Percentiles rank a stretch among this genome's conserved stretches.
phyloP scores from a whole-genome alignment of 768 basidiomycete species.

The Cytidiella melzeri region DNA sequence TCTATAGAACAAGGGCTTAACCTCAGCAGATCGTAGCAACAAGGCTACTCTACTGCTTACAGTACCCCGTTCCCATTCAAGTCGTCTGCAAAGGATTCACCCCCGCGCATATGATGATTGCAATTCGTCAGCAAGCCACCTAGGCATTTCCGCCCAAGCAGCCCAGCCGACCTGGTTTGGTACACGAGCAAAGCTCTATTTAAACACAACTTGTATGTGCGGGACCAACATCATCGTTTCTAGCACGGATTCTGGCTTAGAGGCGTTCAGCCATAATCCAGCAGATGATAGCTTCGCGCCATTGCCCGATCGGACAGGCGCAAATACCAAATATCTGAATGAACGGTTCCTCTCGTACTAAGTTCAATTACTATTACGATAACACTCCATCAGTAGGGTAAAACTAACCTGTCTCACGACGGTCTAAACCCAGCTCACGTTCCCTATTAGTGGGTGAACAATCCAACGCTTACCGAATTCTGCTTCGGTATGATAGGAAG shows the following conservation, averaged over 20 bases:
- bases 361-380: constrained; percentile 73
- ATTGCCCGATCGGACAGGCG: constrained; percentile 73
- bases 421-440: constrained; percentile 80
- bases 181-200: constrained; percentile 69
- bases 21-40: constrained; percentile 75
- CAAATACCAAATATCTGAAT: constrained; percentile 83
- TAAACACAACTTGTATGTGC: constrained; percentile 56
- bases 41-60: constrained; percentile 76
- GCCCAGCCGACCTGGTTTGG: constrained; percentile 53
- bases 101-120: constrained; percentile 63
- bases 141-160: constrained; percentile 47
- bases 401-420: constrained; percentile 84
- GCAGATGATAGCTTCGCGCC: constrained; percentile 76
- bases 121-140: constrained; percentile 47
- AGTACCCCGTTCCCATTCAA: constrained; percentile 70
- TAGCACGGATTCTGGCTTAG: constrained; percentile 79
- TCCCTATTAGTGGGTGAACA: constrained; percentile 79
- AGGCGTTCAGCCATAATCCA: constrained; percentile 84
- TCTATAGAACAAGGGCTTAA: constrained; percentile 68
- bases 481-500: constrained; percentile 79
- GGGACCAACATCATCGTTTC: constrained; percentile 68
- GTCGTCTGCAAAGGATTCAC: constrained; percentile 77
- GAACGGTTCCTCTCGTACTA: constrained; percentile 81
- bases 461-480: constrained; percentile 77
- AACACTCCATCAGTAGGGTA: constrained; percentile 77